phyloP scores from a whole-genome alignment of 2,329 filamentous ascomycete species.

The Colletotrichum sp. region DNA sequence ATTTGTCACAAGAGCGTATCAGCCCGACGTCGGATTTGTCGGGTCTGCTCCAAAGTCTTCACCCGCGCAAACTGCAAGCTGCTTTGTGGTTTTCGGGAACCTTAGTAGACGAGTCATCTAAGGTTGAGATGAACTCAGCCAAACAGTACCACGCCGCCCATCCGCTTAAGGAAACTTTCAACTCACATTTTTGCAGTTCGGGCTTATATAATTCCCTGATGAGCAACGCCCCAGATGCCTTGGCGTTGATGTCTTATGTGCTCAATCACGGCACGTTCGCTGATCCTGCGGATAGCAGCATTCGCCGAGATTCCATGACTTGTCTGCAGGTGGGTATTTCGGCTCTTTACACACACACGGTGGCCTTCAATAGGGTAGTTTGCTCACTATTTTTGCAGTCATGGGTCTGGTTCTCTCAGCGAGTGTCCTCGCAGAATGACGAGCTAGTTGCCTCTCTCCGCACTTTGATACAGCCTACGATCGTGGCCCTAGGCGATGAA shows the following conservation, averaged over 20 bases:
- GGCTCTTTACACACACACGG: not conserved
- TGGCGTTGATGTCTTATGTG: constrained; percentile 43
- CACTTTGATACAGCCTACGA: constrained; percentile 62
- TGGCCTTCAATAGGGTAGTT: not conserved
- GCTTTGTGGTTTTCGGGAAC: constrained; percentile 69
- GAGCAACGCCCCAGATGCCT: constrained; percentile 44
- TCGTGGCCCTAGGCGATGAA: constrained; percentile 65
- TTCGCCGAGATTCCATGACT: constrained; percentile 61
- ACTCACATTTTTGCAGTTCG: constrained; percentile 30
- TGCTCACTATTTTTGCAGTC: constrained; percentile 49
- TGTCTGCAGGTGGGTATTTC: constrained; percentile 61
- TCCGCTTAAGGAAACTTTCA: not conserved
- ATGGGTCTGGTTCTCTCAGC: constrained; percentile 78
- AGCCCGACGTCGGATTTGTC: constrained; percentile 42
- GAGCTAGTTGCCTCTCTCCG: constrained; percentile 65
- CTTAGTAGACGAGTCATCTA: constrained; percentile 71
- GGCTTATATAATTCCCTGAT: constrained; percentile 44
- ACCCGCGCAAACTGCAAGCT: constrained; percentile 54
- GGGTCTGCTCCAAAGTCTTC: constrained; percentile 53
- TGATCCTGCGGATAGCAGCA: constrained; percentile 31
- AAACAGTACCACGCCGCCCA: constrained; percentile 53
- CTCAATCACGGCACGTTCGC: constrained; percentile 28
- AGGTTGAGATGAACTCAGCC: constrained; percentile 66
- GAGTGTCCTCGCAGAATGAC: constrained; percentile 61
- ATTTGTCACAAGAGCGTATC: constrained; percentile 25